Evolutionary conservation across 2,329 filamentous ascomycete species (phyloP), one percentile per base, ranked within the genome.

Genomic region (Ascochyta pisi): DNA sequence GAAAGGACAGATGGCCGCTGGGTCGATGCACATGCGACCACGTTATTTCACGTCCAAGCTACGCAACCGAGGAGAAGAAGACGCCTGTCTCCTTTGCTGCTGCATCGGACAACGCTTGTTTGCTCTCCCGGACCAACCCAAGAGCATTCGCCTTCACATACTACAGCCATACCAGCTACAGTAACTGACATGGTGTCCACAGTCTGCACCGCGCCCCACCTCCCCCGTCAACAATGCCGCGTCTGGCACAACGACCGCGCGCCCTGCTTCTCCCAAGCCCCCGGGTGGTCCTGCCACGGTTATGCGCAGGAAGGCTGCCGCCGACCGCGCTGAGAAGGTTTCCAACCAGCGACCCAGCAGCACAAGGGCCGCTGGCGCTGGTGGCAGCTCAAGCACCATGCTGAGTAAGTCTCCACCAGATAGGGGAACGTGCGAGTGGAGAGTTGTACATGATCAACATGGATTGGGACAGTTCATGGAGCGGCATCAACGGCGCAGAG

Each of bases 311-410:
- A 92, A 95, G 76, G 94, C 95, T 39, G 95, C 95, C 27, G 94
- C 94, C 70, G 95, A 98, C 78, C 91, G 96, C 82, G 96, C 96
- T 80, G 95, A 98, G 81, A 95, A 96, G 81, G 87, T 94, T 69
- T 93, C 94, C 73, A 99, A 96, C 89, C 90, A 87, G 65, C 86
- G 95, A 68, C 95, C 95, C 46, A 91, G 89, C 77, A 96, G 91
- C 82, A 99, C 95, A 65, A 87, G 95, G 71, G 88, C 94, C 35
- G 95, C 95, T 31, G 95, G 95, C 68, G 95, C 95, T 16, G 95
- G 95, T 66, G 95, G 95, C 65, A 97, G 92, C 76, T 96, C 90
- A 78, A 96, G 92, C 82, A 99, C 95, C 49, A 99, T 99, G 95
- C 84, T 99, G 82, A 94, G 93, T 92, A 89, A 66, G 89, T 86